Evolutionary conservation across 495 filamentous ascomycete species (phyloP).

Genomic region (Thermochaetoides thermophila): DNA sequence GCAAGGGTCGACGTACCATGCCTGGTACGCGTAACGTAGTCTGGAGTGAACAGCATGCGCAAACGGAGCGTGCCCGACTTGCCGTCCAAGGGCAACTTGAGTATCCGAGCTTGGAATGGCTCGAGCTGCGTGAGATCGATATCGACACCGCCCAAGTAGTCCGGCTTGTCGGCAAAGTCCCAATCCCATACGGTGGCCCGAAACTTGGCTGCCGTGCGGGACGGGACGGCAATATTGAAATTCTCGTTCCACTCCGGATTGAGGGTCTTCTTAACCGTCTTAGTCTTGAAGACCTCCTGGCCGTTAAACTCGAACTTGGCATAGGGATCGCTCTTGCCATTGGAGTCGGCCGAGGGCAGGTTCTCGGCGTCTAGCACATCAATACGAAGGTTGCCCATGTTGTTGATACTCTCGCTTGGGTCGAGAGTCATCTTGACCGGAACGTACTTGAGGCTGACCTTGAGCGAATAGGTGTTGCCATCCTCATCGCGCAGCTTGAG

Average conservation of each 20-base stretch:
- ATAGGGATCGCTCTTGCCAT: conserved; percentile 92
- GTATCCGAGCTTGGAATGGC: conserved; percentile 62
- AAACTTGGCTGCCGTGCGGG: conserved; percentile 75
- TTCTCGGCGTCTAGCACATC: conserved; percentile 80
- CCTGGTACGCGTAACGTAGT: conserved; percentile 74
- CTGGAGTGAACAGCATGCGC: conserved; percentile 82
- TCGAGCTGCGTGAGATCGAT: conserved; percentile 75
- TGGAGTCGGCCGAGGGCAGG: conserved; percentile 82
- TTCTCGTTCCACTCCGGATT: conserved; percentile 91
- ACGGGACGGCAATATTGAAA: conserved; percentile 72
- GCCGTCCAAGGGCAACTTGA: conserved; percentile 65
- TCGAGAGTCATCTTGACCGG: conserved; percentile 88
- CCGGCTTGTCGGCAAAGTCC: conserved; percentile 85
- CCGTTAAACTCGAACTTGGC: conserved; percentile 86
- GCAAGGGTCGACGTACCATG: conserved; percentile 89
- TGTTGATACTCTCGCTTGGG: conserved; percentile 92
- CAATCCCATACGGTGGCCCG: conserved; percentile 79
- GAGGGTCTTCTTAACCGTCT: conserved; percentile 90
- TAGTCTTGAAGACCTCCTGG: conserved; percentile 79
- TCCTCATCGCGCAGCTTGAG: conserved; percentile 61
- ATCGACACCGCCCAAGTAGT: conserved; percentile 61
- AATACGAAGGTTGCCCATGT: conserved; percentile 84
- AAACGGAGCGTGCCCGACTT: conserved; percentile 75
- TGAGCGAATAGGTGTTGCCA: conserved; percentile 66
- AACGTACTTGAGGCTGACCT: conserved; percentile 83